These are phyloP conservation scores for Penicillium sp. DNA, from an alignment of 2,329 filamentous ascomycete species.

Conservation along the genomic window DNA sequence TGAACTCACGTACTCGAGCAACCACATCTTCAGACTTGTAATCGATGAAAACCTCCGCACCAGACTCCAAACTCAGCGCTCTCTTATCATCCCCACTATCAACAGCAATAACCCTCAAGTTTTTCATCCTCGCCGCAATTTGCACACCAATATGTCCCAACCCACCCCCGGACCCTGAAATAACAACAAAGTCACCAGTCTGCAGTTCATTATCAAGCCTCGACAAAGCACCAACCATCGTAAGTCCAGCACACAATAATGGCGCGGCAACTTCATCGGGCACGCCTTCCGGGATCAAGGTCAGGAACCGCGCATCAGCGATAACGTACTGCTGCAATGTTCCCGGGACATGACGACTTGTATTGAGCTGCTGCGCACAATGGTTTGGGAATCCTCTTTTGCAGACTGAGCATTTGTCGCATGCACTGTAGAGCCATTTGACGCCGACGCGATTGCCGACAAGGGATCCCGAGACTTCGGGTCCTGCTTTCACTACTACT, in stretches of 20 bases:
- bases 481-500: slow-evolving; percentile 13
- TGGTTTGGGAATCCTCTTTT: slow-evolving; percentile 14
- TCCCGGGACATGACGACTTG: slow-evolving; percentile 20
- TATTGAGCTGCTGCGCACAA: slow-evolving; percentile 19
- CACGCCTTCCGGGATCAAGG: slow-evolving; percentile 13
- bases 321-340: slow-evolving; percentile 23
- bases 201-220: slow-evolving; percentile 15
- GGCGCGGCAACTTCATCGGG: slow-evolving; percentile 16
- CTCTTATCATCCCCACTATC: slow-evolving; percentile 16
- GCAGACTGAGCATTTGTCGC: slow-evolving; percentile 18
- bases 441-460: slow-evolving; percentile 17
- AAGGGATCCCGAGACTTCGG: slow-evolving; percentile 8
- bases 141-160: slow-evolving; percentile 48
- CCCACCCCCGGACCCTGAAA: slow-evolving; percentile 46
- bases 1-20: slow-evolving; percentile 14
- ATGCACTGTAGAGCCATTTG: slow-evolving; percentile 23
- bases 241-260: slow-evolving; percentile 17
- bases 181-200: slow-evolving; percentile 33
- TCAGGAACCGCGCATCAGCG: slow-evolving; percentile 19
- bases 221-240: slow-evolving; percentile 16
- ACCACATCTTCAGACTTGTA: slow-evolving; percentile 18
- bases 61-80: slow-evolving; percentile 15
- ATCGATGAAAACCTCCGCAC: slow-evolving; percentile 18
- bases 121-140: slow-evolving; percentile 48
- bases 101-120: slow-evolving; percentile 47